phyloP scores from a whole-genome alignment of 768 basidiomycete species.

The Russula brevipes region DNA sequence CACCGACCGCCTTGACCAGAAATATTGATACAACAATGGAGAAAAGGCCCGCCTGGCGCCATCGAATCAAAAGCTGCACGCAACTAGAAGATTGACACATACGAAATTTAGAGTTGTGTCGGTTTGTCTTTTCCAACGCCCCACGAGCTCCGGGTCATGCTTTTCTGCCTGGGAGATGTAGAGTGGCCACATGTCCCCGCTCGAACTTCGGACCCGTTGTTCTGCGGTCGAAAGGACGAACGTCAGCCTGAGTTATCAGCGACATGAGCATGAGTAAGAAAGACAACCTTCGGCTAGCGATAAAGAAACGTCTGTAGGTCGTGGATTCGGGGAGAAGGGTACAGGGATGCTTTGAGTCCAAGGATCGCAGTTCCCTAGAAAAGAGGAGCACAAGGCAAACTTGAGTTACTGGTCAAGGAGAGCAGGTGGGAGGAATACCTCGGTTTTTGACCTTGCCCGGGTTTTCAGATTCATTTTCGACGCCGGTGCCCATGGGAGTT shows the following conservation, averaged over 20 bases:
- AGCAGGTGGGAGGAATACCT: not conserved
- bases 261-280: not conserved
- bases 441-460: not conserved
- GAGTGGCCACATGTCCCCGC: conserved; percentile 9
- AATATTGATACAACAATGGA: conserved; percentile 10
- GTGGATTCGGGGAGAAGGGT: not conserved
- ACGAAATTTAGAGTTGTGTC: conserved; percentile 8
- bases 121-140: conserved; percentile 8
- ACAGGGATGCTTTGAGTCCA: not conserved
- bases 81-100: not conserved
- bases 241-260: not conserved
- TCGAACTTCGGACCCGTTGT: not conserved
- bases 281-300: not conserved
- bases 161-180: conserved; percentile 2
- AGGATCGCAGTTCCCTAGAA: not conserved
- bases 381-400: not conserved
- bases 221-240: not conserved
- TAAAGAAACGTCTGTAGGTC: not conserved
- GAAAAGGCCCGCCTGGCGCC: conserved; percentile 10
- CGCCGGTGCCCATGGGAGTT: not conserved
- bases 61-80: not conserved
- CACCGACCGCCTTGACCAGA: not conserved
- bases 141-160: conserved; percentile 3
- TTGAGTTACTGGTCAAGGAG: not conserved
- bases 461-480: not conserved